Base-by-base conservation (phyloP, 805 yeast genomes). In the Blastobotrys chiropterorum region DNA sequence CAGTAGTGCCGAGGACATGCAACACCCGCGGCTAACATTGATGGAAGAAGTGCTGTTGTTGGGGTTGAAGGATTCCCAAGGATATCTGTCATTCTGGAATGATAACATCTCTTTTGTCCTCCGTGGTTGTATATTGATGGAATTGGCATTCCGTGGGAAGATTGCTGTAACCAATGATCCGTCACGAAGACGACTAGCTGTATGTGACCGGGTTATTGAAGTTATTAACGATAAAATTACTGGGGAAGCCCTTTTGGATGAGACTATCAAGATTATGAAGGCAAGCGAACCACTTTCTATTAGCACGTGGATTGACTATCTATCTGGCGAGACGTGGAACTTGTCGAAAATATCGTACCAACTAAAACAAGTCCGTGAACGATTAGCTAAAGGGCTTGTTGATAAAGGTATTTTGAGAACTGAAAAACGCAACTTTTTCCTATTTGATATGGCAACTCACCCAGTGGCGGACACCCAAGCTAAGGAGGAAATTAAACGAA, bases 401-500 rank as follows among this genome's bases (percentile, higher is more conserved):
- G 99, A 94, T 69, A 94, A 94, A 72, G 98, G 99, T 19, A 84
- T 94, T 45, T 77, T 95, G 63, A 83, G 97, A 72, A 94, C 99
- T 5, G 99, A 94, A 70, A 82, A 95, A 68, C 89, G 90, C 67
- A 94, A 89, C 72, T 94, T 94, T 67, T 81, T 94, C 63, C 73
- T 94, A 50, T 94, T 94, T 62, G 99, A 94, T 69, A 94, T 94
- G 97, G 96, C 99, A 30, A 94, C 99, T 6, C 99, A 95, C 69
- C 99, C 99, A 5, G 80, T 94, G 13, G 85, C 90, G 31, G 99
- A 94, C 68, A 78, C 85, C 44, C 73, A 81, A 57, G 83, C 95
- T 47, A 94, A 94, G 70, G 95, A 88, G 59, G 82, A 83, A 51
- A 78, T 94, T 52, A 82, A 83, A 52, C 76, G 81, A 53, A 79